Base-by-base conservation (phyloP, 202 grass and related monocot species). In the Schoenoplectus triqueter region DNA sequence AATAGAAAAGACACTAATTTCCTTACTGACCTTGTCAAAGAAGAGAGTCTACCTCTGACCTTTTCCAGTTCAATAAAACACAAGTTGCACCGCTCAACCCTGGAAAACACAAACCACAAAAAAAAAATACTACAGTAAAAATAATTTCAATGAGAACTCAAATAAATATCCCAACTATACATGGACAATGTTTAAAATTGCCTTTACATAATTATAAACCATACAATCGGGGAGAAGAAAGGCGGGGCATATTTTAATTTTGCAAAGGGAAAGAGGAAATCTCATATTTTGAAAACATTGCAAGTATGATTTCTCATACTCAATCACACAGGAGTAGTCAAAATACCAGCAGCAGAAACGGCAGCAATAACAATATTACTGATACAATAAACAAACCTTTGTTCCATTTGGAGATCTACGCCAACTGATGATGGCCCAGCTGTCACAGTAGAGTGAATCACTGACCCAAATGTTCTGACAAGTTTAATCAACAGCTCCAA, bases 11-110 rank as follows among this genome's bases (percentile, higher is more conserved):
- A 79, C 1, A 73, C 2, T 10, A 78, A 60, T 0, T 52, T 15
- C 68, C 63, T 41, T 7, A 70, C 63, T 69, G 90, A 98, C 97
- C 92, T 96, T 81, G 85, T 83, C 80, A 96, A 82, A 59, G 76
- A 88, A 22, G 92, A 67, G 86, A 99, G 88, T 68, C 77, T 91
- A 76, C 85, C 89, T 88, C 96, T 99, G 2, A 91, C 92, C 84
- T 99, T 99, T 90, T 99, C 97, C 82, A 99, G 86, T 86, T 99
- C 97, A 64, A 99, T 86, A 87, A 92, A 99, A 84, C 97, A 99
- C 86, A 94, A 51, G 76, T 94, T 99, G 90, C 97, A 99, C 17
- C 93, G 84, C 66, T 96, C 97, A 86, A 91, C 80, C 88, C 97
- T 99, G 87, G 2, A 47, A 89, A 70, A 85, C 67, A 42, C 86